Base-by-base conservation (phyloP, 2,329 filamentous ascomycete genomes). In the Fusarium vanettenii region DNA sequence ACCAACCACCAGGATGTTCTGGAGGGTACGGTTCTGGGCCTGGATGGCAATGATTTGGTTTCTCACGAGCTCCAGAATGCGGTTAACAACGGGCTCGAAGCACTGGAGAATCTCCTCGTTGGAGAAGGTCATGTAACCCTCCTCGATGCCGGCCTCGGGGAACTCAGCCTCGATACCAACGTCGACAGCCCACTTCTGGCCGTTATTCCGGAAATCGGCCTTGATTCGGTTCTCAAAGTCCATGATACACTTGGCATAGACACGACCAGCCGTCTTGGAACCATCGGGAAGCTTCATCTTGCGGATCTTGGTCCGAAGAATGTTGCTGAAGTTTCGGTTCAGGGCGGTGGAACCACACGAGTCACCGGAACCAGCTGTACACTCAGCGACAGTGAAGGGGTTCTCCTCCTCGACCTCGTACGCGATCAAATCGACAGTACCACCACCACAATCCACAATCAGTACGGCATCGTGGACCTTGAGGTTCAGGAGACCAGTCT, bases 161-260 rank as follows among this genome's bases (percentile, higher is more conserved):
- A 97, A 98, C 81, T 98, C 97, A 50, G 96, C 95, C 87, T 99
- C 97, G 80, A 99, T 98, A 81, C 97, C 97, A 60, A 99, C 97
- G 82, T 99, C 97, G 22, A 98, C 95, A 52, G 97, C 97, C 97
- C 97, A 98, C 84, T 98, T 98, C 85, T 98, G 96, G 60, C 96
- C 95, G 84, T 98, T 98, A 87, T 98, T 98, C 75, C 97, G 92
- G 92, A 99, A 99, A 84, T 98, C 97, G 60, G 97, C 97, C 89
- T 99, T 99, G 90, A 99, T 98, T 83, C 97, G 90, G 90, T 98
- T 98, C 87, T 99, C 97, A 80, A 99, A 99, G 85, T 99, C 97
- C 96, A 98, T 98, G 85, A 99, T 98, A 84, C 96, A 98, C 87
- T 98, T 98, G 77, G 96, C 96, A 84, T 98, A 98, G 64, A 99